Conservation (phyloP, 257 asterid genomes). For the Ballota nigra region DNA sequence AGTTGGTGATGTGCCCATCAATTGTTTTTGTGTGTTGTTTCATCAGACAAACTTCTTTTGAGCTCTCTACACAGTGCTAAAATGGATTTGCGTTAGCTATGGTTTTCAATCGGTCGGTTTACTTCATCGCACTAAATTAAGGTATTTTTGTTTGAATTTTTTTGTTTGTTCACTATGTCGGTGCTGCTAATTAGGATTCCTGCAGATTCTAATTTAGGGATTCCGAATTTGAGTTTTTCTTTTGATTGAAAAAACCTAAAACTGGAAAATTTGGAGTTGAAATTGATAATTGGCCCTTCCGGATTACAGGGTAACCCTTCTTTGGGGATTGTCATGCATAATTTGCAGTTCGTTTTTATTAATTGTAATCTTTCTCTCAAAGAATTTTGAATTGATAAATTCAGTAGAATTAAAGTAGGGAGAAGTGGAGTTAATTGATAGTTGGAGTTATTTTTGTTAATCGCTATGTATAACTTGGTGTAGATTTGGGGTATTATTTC, state of each 20-base stretch:
- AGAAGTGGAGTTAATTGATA: neutral
- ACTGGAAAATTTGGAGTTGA: neutral
- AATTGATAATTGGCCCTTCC: neutral
- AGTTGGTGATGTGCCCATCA: neutral
- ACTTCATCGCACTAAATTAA: constrained; percentile 11
- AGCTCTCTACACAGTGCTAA: constrained; percentile 17
- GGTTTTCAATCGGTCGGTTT: constrained; percentile 2
- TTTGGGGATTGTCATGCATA: neutral
- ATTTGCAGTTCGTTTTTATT: neutral
- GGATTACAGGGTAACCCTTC: neutral
- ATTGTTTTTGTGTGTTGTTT: constrained; percentile 23
- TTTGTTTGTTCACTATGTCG: constrained; percentile 2
- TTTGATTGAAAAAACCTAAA: neutral
- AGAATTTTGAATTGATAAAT: neutral
- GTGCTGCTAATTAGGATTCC: constrained; percentile 23
- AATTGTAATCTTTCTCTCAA: neutral
- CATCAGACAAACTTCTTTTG: constrained; percentile 15
- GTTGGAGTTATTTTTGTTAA: neutral
- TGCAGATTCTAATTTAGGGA: constrained; percentile 5
- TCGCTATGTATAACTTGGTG: neutral
- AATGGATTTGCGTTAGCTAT: constrained; percentile 24
- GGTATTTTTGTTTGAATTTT: constrained; percentile 20
- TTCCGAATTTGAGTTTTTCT: neutral
- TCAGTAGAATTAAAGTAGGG: constrained; percentile 10
- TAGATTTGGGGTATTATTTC: constrained; percentile 9